These are phyloP conservation scores for Silene noctiflora DNA, from an alignment of 179 eudicot species.

Conservation along the genomic window DNA sequence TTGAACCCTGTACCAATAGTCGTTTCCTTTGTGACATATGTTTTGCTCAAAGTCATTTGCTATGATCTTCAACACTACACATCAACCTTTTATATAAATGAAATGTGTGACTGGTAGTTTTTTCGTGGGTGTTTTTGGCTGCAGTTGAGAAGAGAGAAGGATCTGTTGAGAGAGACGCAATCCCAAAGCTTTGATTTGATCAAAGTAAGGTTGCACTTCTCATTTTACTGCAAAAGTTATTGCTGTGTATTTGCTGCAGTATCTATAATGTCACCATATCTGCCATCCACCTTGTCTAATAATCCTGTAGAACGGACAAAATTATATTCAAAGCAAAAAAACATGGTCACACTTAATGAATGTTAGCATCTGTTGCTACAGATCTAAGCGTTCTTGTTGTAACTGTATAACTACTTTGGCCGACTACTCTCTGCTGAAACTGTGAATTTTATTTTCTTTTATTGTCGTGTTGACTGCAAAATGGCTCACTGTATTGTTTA, in stretches of 20 bases:
- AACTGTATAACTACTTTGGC: no score
- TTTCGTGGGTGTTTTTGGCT: conserved; percentile 22
- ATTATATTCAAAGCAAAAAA: no score
- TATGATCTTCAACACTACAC: not conserved
- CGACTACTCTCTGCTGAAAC: no score
- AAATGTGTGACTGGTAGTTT: not conserved
- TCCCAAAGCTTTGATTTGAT: conserved; percentile 65
- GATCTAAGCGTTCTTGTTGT: no score
- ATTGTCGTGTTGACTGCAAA: no score
- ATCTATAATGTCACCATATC: not conserved
- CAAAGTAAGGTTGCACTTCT: conserved; percentile 41
- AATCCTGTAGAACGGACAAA: not conserved
- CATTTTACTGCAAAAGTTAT: conserved; percentile 6
- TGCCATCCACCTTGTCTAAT: not conserved
- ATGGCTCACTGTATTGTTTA: no score
- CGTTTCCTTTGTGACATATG: conserved; percentile 1
- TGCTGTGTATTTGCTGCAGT: conserved; percentile 12
- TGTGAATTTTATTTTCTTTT: no score
- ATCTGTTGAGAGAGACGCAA: conserved; percentile 57
- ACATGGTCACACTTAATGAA: no score
- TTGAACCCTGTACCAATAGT: not conserved
- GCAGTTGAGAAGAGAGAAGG: conserved; percentile 76
- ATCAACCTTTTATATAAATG: not conserved
- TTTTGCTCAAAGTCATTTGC: conserved; percentile 2
- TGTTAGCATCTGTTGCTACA: no score